Evolutionary conservation across 31 red algal species (phyloP), one percentile per base, ranked within the genome.

Genomic region (Odonthalia washingtoniensis): DNA sequence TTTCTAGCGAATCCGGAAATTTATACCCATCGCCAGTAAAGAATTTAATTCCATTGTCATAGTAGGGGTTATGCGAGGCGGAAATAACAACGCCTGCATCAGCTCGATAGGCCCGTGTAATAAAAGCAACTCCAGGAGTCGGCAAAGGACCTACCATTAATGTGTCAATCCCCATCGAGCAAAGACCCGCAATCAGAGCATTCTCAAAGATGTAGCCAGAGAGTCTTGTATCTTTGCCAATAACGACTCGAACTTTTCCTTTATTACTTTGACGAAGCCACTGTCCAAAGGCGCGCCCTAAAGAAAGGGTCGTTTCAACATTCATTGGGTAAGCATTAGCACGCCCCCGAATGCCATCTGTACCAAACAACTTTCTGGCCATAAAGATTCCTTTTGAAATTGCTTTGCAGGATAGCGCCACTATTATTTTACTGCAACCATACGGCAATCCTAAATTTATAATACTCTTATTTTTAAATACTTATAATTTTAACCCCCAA

Each of bases 31-130:
- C 65, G 42, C 39, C 40, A 36, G 33, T 44, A 63, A 80, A 93
- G 40, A 95, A 32, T 75, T 95, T 95, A 31, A 94, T 46, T 1
- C 93, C 93, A 64, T 95, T 95, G 46, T 95, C 93, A 26, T 40
- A 21, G 12, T 43, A 27, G 31, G 93, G 91, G 77, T 95, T 95
- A 64, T 95, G 93, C 17, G 91, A 94, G 40, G 93, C 93, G 2
- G 93, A 89, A 34, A 95, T 68, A 90, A 95, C 91, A 1, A 95
- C 35, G 39, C 93, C 93, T 24, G 72, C 74, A 70, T 70, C 91
- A 46, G 62, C 40, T 41, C 67, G 63, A 37, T 68, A 43, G 30
- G 73, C 46, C n/a, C 66, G 66, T 32, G 87, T 87, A 37, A 74
- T 67, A 52, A 80, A 80, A 26, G 90, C 72, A 24, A 93, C 61